phyloP scores from a whole-genome alignment of 2,329 filamentous ascomycete genomes.

The Epichloe sylvatica region DNA sequence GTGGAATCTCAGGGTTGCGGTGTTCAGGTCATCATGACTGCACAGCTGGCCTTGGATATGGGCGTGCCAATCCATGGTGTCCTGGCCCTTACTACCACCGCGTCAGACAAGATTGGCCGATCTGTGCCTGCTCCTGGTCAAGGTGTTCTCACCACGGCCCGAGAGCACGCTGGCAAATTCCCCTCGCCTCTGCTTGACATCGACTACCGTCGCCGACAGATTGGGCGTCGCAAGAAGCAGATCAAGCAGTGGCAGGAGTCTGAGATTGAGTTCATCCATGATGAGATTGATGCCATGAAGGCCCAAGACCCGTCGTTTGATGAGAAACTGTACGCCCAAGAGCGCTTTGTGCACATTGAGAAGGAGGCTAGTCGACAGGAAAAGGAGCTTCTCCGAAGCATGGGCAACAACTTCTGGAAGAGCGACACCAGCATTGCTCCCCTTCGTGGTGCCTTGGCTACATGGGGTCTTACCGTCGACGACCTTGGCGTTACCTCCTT shows the following conservation, averaged over 20 bases:
- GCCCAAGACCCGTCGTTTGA: constrained; percentile 60
- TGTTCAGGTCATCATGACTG: constrained; percentile 98
- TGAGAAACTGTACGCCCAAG: constrained; percentile 71
- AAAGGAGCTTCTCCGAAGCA: constrained; percentile 80
- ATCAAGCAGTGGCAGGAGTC: constrained; percentile 96
- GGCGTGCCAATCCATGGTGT: constrained; percentile 96
- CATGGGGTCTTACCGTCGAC: constrained; percentile 95
- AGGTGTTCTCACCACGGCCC: constrained; percentile 89
- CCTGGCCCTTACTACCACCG: constrained; percentile 82
- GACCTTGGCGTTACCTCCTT: constrained; percentile 92
- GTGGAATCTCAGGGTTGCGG: constrained; percentile 99
- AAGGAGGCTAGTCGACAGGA: constrained; percentile 75
- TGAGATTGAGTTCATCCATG: constrained; percentile 81
- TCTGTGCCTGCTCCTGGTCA: constrained; percentile 93
- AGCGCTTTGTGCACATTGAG: constrained; percentile 76
- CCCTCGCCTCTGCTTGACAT: constrained; percentile 92
- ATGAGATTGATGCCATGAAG: constrained; percentile 87
- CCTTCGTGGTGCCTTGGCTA: constrained; percentile 86
- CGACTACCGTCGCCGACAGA: constrained; percentile 89
- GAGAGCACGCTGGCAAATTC: constrained; percentile 82
- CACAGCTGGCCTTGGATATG: constrained; percentile 92
- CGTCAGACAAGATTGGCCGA: constrained; percentile 97
- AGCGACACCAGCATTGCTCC: constrained; percentile 86
- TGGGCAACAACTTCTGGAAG: constrained; percentile 99
- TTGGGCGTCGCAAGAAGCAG: constrained; percentile 84